Conservation (phyloP, 2,329 filamentous ascomycete species). For the Elsinoe fawcettii region DNA sequence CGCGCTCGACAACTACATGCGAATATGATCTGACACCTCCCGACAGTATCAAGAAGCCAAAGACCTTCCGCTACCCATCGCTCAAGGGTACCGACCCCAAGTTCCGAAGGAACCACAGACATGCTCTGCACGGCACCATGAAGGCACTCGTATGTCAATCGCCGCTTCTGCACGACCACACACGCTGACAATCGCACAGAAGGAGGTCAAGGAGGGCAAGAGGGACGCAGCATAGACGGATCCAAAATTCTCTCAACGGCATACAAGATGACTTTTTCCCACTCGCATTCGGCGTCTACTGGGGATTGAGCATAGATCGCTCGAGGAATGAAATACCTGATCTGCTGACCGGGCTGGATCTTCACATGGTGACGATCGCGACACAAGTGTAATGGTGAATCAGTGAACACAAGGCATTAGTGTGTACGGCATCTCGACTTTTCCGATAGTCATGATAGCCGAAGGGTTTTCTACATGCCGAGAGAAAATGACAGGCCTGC, state of each 20-base stretch:
- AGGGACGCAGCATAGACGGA: slow-evolving; percentile 67
- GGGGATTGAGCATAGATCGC: slow-evolving; percentile 11
- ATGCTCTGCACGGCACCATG: slow-evolving; percentile 98
- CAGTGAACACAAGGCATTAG: slow-evolving; percentile 49
- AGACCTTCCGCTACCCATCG: slow-evolving; percentile 97
- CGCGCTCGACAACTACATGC: neutral
- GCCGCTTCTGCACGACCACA: neutral
- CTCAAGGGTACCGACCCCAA: slow-evolving; percentile 98
- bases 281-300: slow-evolving; percentile 7
- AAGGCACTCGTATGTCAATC: slow-evolving; percentile 76
- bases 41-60: slow-evolving; percentile 97
- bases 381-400: neutral
- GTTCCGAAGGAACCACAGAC: slow-evolving; percentile 99
- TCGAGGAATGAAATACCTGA: slow-evolving; percentile 13
- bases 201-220: slow-evolving; percentile 97
- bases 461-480: slow-evolving; percentile 58
- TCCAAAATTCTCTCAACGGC: neutral
- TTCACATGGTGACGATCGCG: neutral
- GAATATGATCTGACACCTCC: slow-evolving; percentile 12
- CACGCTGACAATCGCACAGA: slow-evolving; percentile 50
- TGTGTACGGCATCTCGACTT: slow-evolving; percentile 61
- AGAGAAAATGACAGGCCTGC: slow-evolving; percentile 43
- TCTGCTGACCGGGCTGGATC: neutral
- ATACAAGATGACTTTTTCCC: neutral
- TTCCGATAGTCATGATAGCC: slow-evolving; percentile 52